A percentile compares a stretch with the other conserved stretches of the same genome.
These are phyloP conservation scores for Hericium rajendrae DNA, from an alignment of 768 basidiomycete species.

Conservation along the genomic window DNA sequence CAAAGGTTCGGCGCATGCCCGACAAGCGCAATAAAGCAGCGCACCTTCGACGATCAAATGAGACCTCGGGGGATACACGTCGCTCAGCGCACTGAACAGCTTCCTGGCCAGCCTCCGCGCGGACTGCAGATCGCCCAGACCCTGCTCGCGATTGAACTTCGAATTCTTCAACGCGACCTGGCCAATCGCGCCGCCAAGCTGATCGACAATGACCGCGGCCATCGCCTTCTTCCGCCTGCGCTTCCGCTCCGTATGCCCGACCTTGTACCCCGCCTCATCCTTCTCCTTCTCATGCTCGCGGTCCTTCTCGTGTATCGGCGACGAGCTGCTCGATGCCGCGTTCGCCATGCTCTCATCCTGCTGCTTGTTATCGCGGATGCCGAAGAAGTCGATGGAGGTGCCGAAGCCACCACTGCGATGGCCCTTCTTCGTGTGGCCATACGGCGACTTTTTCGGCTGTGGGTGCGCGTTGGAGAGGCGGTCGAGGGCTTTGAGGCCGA, in stretches of 20 bases:
- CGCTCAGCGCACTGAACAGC: slow-evolving; percentile 52
- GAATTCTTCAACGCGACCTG: slow-evolving; percentile 64
- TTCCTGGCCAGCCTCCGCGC: slow-evolving; percentile 61
- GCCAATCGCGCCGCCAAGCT: slow-evolving; percentile 56
- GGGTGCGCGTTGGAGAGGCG: slow-evolving; percentile 59
- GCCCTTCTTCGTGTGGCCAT: slow-evolving; percentile 26
- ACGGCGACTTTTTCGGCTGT: slow-evolving; percentile 23
- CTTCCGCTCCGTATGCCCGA: slow-evolving; percentile 24
- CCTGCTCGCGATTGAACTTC: slow-evolving; percentile 44
- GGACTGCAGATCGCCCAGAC: slow-evolving; percentile 48
- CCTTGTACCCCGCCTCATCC: slow-evolving; percentile 1
- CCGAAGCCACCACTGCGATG: slow-evolving; percentile 27
- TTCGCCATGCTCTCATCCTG: not conserved
- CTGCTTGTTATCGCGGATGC: slow-evolving; percentile 4
- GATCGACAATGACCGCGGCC: slow-evolving; percentile 62
- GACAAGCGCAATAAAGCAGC: slow-evolving; percentile 6
- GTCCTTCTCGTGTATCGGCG: slow-evolving; percentile 5
- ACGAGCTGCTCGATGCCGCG: not conserved
- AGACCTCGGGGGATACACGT: slow-evolving; percentile 47
- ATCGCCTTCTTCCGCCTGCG: slow-evolving; percentile 41
- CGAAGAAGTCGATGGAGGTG: slow-evolving; percentile 12
- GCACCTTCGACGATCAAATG: slow-evolving; percentile 61
- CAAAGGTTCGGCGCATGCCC: slow-evolving; percentile 1
- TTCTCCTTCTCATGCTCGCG: slow-evolving; percentile 5
- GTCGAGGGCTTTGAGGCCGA: slow-evolving; percentile 64